A percentile compares a stretch with the other conserved stretches of the same genome.
Evolutionary conservation across 2,329 filamentous ascomycete genomes (phyloP).

Genomic region (Colletotrichum liriopes): DNA sequence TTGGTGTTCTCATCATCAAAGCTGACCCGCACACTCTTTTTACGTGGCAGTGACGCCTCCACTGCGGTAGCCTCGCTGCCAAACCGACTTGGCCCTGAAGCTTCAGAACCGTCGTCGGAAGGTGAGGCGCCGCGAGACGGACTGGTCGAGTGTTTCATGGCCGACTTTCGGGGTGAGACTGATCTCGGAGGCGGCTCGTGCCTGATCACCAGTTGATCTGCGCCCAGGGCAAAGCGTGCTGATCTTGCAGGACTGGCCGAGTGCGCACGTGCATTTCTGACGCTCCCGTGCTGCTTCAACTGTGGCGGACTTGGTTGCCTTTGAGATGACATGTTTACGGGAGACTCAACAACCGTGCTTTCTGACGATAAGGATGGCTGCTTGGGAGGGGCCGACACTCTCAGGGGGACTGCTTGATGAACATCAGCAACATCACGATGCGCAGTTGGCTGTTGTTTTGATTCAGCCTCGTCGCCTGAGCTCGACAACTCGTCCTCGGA

Average conservation of each 20-base stretch:
- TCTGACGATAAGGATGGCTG: constrained; percentile 34
- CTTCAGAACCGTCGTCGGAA: constrained; percentile 64
- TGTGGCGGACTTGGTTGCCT: constrained; percentile 26
- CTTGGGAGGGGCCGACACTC: constrained; percentile 42
- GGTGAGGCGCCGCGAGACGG: constrained; percentile 69
- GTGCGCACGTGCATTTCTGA: constrained; percentile 54
- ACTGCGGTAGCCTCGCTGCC: constrained; percentile 47
- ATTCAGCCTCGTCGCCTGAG: constrained; percentile 31
- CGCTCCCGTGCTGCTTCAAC: constrained; percentile 38
- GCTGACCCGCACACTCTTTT: constrained; percentile 81
- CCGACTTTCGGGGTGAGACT: constrained; percentile 83
- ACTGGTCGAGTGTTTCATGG: constrained; percentile 75
- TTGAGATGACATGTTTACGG: constrained; percentile 24
- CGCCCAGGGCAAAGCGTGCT: constrained; percentile 75
- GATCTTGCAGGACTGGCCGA: constrained; percentile 77
- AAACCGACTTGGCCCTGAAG: constrained; percentile 51
- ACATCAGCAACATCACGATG: constrained; percentile 42
- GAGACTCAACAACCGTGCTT: constrained; percentile 36
- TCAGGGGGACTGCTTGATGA: constrained; percentile 55
- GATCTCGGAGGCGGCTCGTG: constrained; percentile 81
- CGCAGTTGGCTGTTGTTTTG: constrained; percentile 12
- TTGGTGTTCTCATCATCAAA: constrained; percentile 79
- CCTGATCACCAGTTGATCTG: constrained; percentile 70
- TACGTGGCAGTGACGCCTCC: constrained; percentile 62
- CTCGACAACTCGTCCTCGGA: constrained; percentile 57